These are phyloP conservation scores for Trametes maxima DNA, from an alignment of 768 basidiomycete genomes.

Conservation along the genomic window DNA sequence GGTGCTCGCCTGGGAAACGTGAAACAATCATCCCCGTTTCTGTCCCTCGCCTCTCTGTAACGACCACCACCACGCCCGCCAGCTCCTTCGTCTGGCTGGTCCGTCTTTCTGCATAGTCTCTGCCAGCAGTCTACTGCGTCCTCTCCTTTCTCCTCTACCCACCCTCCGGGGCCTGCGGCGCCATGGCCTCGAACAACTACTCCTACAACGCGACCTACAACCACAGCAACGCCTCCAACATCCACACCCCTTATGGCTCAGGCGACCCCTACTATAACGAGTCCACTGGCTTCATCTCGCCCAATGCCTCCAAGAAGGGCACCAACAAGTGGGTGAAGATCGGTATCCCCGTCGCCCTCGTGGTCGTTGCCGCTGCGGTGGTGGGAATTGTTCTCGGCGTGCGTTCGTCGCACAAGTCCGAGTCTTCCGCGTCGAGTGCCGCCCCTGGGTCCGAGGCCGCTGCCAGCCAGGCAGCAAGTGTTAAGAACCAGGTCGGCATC, in stretches of 20 bases:
- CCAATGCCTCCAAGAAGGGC: conserved; percentile 48
- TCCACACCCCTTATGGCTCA: conserved; percentile 51
- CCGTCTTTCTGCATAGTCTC: conserved; percentile 9
- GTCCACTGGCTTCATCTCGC: conserved; percentile 71
- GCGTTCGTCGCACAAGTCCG: conserved; percentile 49
- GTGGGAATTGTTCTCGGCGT: conserved; percentile 82
- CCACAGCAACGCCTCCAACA: conserved; percentile 21
- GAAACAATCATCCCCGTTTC: conserved; percentile 6
- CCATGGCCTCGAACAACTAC: conserved; percentile 44
- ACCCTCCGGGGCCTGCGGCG: conserved; percentile 20
- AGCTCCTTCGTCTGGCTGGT: conserved; percentile 11
- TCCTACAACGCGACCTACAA: conserved; percentile 30
- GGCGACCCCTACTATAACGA: conserved; percentile 70
- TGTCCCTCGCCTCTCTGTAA: conserved; percentile 14
- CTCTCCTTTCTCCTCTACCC: conserved; percentile 26
- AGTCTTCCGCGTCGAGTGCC: conserved; percentile 28
- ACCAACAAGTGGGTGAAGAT: conserved; percentile 75
- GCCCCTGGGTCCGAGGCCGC: conserved; percentile 41
- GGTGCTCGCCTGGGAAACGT: background rate
- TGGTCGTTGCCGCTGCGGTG: conserved; percentile 67
- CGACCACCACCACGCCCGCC: conserved; percentile 18
- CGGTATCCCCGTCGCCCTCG: conserved; percentile 65
- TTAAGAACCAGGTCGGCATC: conserved; percentile 61
- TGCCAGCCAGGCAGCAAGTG: conserved; percentile 58
- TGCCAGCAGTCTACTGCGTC: conserved; percentile 23